A percentile compares a stretch with the other conserved stretches of the same genome.
Evolutionary conservation across 306 rosid genomes (phyloP).

Genomic region (Potentilla sterilis): DNA sequence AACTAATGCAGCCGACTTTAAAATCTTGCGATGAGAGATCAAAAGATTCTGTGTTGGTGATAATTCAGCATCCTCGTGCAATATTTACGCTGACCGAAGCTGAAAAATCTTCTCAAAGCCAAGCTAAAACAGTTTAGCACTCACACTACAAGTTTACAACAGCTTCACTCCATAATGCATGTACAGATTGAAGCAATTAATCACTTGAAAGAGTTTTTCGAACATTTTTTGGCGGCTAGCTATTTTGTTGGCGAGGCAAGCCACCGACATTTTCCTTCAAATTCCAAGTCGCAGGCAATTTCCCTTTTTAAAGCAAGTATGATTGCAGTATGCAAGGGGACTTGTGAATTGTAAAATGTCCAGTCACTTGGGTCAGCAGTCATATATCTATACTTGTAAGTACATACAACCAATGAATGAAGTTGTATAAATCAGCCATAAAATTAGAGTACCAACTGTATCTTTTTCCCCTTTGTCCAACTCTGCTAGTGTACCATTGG

Average conservation of each 20-base stretch:
- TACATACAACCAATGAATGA: not conserved
- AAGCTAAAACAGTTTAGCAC: slow-evolving; percentile 14
- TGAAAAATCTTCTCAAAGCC: slow-evolving; percentile 25
- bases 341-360: not conserved
- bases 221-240: slow-evolving; percentile 9
- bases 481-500: not conserved
- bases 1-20: slow-evolving; percentile 59
- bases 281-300: not conserved
- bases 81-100: slow-evolving; percentile 33
- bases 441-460: slow-evolving; percentile 7
- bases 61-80: slow-evolving; percentile 78
- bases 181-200: not conserved
- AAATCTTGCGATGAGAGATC: slow-evolving; percentile 35
- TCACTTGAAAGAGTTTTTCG: not conserved
- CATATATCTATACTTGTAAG: slow-evolving; percentile 9
- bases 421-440: slow-evolving; percentile 4
- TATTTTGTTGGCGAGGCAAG: not conserved
- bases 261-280: not conserved
- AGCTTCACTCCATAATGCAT: slow-evolving; percentile 1
- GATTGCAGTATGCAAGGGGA: not conserved
- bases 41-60: slow-evolving; percentile 63
- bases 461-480: not conserved
- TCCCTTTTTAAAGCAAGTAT: not conserved
- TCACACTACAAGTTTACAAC: slow-evolving; percentile 7
- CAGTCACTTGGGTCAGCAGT: not conserved